Evolutionary conservation across 1,139 yeast genomes (phyloP), one percentile per base, ranked within the genome.

Genomic region (Scheffersomyces lignicola): DNA sequence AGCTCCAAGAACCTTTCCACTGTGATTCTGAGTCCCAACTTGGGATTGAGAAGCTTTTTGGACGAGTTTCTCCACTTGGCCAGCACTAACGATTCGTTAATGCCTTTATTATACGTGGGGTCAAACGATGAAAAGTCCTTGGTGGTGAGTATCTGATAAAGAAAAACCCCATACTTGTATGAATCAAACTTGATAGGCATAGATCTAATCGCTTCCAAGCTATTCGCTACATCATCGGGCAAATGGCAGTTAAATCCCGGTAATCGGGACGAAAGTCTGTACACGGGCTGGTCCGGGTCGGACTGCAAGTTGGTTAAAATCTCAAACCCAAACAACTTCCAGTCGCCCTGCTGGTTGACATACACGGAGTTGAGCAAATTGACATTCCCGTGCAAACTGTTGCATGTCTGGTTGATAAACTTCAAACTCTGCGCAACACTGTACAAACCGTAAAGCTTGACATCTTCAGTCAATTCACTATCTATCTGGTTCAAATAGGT

Each of bases 251-350:
- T 37, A 39, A 58, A 61, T 4, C 51, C 45, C 7, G 65, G 57
- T 39, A 45, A 31, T 15, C 41, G 37, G 30, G 45, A 41, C 4
- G 60, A 51, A 15, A 53, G 41, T 34, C 72, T 50, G 41, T 67
- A 70, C 2, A 73, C 48, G 2, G 76, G 73, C 37, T 67, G 74
- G 37, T 76, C 76, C 3, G 76, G 73, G 39, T 78, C 83, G 1
- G 72, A 60, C 16, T 61, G 62, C 37, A 69, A 50, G 42, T 71
- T 77, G 2, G 83, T 72, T 37, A 84, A 68, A 4, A 85, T 58
- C 55, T 90, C 97, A 49, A 89, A 78, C 1, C 96, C 96, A 44
- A 86, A 85, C 17, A 90, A 56, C 40, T 80, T 83, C 94, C 96
- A 87, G 50, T 86, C 95, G 7, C 96, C 95, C 15, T 69, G 73